Percentiles rank a stretch among this genome's conserved stretches.
Evolutionary conservation across 2,329 filamentous ascomycete species (phyloP).

Genomic region (Fusarium sp.): DNA sequence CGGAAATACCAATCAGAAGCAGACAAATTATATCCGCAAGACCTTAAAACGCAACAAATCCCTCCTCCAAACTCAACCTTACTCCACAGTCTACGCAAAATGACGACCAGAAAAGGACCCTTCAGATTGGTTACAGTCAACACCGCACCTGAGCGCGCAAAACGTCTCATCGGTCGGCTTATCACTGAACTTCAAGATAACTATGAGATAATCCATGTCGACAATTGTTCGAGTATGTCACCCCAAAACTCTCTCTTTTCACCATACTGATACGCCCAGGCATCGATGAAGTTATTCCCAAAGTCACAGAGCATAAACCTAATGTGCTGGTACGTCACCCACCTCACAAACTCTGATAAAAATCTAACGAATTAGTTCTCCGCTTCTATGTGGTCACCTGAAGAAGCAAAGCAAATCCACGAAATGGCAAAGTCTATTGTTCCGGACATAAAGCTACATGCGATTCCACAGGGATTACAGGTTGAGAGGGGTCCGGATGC

Average conservation of each 20-base stretch:
- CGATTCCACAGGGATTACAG: conserved; percentile 12
- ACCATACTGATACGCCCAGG: background rate
- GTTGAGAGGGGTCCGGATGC: conserved; percentile 13
- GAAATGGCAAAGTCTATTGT: conserved; percentile 20
- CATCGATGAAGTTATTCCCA: conserved; percentile 17
- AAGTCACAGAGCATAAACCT: conserved; percentile 11
- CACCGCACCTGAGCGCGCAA: conserved; percentile 14
- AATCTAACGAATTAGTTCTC: background rate
- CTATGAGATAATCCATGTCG: conserved; percentile 15
- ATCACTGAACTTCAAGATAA: conserved; percentile 7
- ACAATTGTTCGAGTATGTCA: conserved; percentile 2
- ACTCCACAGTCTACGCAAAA: background rate
- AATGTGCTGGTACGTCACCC: background rate
- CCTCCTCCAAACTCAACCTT: background rate
- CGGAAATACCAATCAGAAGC: background rate
- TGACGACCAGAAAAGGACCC: conserved; percentile 7
- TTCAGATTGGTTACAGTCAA: conserved; percentile 14
- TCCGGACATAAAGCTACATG: conserved; percentile 8
- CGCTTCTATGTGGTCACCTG: conserved; percentile 12
- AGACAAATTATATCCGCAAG: background rate
- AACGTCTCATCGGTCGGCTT: conserved; percentile 10
- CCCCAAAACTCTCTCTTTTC: accelerated
- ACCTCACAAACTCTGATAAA: background rate
- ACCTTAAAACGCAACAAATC: background rate
- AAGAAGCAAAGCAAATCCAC: conserved; percentile 16